Base-by-base conservation (phyloP, 768 basidiomycete species). In the Tremella yokohamensis region DNA sequence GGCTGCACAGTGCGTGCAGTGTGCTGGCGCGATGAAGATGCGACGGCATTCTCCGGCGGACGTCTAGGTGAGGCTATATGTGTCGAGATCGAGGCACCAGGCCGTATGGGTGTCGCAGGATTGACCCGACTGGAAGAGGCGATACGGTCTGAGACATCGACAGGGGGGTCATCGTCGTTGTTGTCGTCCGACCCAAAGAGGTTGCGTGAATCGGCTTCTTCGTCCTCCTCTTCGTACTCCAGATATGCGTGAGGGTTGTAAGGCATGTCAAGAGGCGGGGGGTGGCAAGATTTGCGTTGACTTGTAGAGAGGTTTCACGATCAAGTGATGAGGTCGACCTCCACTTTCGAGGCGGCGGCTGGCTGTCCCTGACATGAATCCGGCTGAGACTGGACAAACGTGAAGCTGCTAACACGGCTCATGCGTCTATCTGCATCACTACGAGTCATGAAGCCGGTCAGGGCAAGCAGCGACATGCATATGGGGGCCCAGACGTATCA, bases 201-300 rank as follows among this genome's bases (percentile, higher is more conserved):
- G 20, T 49, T 15, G 24, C 8, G 15, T 6, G 48, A 25, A 7
- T 49, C 48, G 8, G 20, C 51, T 2, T 37, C 38, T 38, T 4
- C 29, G 29, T 34, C 29, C 11, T 34, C 29, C 29, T 34, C 29
- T 34, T 34, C 29, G 29, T 34, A 34, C 11, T 52, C 51, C 37
- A 37, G 51, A 18, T 52, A 52, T 52, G 26, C 22, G 16, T 29
- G 38, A 2, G 51, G 51, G 37, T 52, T 34, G 29, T 34, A 34
- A 34, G 24, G 26, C 20, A 49, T 49, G 22, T 19, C 18, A 49
- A 25, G 48, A 25, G 7, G 26, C 20, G 48, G 8, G n/a, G n/a
- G 45, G 24, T 18, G 8, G 8, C 20, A 19, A 19, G 48, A 25
- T 9, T 24, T 22, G 42, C 4, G 18, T 18, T 4, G 42, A 24